Evolutionary conservation across 2,329 filamentous ascomycete genomes (phyloP).

Genomic region (Fusarium abutilonis): DNA sequence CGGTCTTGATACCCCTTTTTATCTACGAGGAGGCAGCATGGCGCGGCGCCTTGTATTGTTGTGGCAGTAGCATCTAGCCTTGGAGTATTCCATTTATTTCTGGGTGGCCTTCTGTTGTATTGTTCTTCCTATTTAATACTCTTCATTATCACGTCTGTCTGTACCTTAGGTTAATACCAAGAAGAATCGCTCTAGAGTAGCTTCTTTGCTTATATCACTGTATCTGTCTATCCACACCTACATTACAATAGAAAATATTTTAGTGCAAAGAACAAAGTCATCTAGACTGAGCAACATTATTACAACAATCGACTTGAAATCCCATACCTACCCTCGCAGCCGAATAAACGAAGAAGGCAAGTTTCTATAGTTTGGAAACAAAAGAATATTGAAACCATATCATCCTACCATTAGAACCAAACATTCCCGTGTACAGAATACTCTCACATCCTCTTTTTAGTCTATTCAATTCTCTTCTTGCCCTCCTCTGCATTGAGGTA

Average conservation of each 20-base stretch:
- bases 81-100: slow-evolving; percentile 32
- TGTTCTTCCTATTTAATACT: slow-evolving; percentile 20
- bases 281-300: slow-evolving; percentile 31
- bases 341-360: slow-evolving; percentile 12
- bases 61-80: slow-evolving; percentile 36
- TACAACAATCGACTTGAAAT: slow-evolving; percentile 29
- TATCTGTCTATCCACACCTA: slow-evolving; percentile 14
- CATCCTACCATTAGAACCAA: slow-evolving; percentile 16
- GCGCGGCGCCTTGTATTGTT: slow-evolving; percentile 36
- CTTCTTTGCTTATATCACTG: slow-evolving; percentile 7
- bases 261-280: slow-evolving; percentile 13
- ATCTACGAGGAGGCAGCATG: slow-evolving; percentile 34
- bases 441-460: slow-evolving; percentile 8
- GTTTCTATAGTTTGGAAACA: slow-evolving; percentile 14
- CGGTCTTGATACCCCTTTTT: slow-evolving; percentile 44
- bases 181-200: slow-evolving; percentile 4
- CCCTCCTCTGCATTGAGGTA: slow-evolving; percentile 92
- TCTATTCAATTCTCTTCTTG: slow-evolving; percentile 94
- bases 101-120: slow-evolving; percentile 9
- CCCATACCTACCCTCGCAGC: slow-evolving; percentile 3
- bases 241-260: slow-evolving; percentile 27
- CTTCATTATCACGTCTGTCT: slow-evolving; percentile 21
- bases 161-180: slow-evolving; percentile 31
- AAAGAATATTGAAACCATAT: slow-evolving; percentile 16
- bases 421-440: slow-evolving; percentile 18